Evolutionary conservation across 805 yeast genomes (phyloP).

Genomic region (Sugiyamaella chiloensis): DNA sequence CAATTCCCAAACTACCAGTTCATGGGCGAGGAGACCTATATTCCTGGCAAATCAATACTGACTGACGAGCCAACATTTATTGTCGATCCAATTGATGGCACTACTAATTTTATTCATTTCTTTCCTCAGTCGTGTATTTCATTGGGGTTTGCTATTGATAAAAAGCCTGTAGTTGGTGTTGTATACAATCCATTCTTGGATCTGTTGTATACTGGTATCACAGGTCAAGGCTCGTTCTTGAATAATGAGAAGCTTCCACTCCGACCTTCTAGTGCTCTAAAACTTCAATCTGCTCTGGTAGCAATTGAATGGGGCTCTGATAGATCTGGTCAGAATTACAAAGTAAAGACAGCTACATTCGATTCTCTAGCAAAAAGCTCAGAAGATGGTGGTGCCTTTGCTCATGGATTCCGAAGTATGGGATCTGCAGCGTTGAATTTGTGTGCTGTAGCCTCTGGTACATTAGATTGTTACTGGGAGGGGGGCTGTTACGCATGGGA

Average conservation of each 20-base stretch:
- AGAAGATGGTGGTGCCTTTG: constrained; percentile 50
- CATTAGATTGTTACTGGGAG: constrained; percentile 62
- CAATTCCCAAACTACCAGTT: constrained; percentile 50
- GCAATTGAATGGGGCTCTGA: constrained; percentile 64
- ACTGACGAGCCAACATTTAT: constrained; percentile 57
- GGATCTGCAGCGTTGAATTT: constrained; percentile 67
- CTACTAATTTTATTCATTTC: constrained; percentile 60
- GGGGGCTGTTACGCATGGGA: constrained; percentile 73
- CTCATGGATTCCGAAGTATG: constrained; percentile 58
- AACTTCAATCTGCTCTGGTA: constrained; percentile 50
- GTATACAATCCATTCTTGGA: constrained; percentile 60
- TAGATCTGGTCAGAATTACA: constrained; percentile 50
- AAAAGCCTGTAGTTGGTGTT: constrained; percentile 57
- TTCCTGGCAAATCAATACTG: constrained; percentile 46
- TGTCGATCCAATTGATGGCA: constrained; percentile 65
- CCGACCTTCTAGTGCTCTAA: constrained; percentile 33
- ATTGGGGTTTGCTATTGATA: constrained; percentile 50
- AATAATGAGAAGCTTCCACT: constrained; percentile 42
- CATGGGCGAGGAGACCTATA: constrained; percentile 60
- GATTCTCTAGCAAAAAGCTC: constrained; percentile 40
- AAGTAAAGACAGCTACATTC: constrained; percentile 48
- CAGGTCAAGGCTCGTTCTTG: constrained; percentile 53
- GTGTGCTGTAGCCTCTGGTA: constrained; percentile 56
- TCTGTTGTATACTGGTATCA: constrained; percentile 51
- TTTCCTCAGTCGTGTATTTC: constrained; percentile 64